Evolutionary conservation across 768 basidiomycete genomes (phyloP).

Genomic region (Boletus subparvulus): DNA sequence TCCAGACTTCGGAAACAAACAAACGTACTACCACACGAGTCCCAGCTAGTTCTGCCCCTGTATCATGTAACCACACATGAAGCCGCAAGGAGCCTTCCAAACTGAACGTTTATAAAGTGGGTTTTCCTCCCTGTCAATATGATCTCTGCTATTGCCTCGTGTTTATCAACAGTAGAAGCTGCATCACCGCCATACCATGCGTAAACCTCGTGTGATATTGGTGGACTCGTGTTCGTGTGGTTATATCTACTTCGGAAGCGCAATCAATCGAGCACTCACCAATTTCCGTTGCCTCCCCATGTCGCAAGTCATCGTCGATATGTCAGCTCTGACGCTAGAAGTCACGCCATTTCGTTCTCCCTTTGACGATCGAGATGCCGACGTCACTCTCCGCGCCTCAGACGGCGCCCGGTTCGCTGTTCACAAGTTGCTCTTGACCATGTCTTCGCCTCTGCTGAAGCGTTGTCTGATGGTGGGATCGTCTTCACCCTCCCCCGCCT

Average conservation of each 20-base stretch:
- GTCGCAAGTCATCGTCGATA: constrained; percentile 27
- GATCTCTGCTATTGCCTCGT: constrained; percentile 21
- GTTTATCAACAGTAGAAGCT: constrained; percentile 21
- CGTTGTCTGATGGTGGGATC: constrained; percentile 27
- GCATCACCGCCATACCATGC: constrained; percentile 24
- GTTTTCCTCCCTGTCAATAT: neutral
- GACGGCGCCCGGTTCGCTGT: constrained; percentile 46
- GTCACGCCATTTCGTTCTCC: constrained; percentile 30
- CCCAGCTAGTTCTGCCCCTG: neutral
- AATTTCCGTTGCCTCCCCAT: constrained; percentile 18
- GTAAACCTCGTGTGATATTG: constrained; percentile 26
- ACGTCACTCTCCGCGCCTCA: constrained; percentile 42
- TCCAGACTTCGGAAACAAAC: constrained; percentile 8
- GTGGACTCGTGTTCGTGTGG: constrained; percentile 11
- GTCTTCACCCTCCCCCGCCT: constrained; percentile 29
- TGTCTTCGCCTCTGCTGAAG: constrained; percentile 43
- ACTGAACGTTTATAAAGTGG: constrained; percentile 1
- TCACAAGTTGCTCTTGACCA: constrained; percentile 41
- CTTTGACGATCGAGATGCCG: constrained; percentile 42
- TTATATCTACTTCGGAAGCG: constrained; percentile 30
- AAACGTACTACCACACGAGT: constrained; percentile 18
- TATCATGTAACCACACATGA: neutral
- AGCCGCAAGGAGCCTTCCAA: constrained; percentile 24
- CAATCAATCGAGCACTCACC: constrained; percentile 15
- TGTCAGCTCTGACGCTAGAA: constrained; percentile 32